These are phyloP conservation scores for Aechmea fasciata DNA, from an alignment of 176 grass and related monocot species.

Conservation along the genomic window DNA sequence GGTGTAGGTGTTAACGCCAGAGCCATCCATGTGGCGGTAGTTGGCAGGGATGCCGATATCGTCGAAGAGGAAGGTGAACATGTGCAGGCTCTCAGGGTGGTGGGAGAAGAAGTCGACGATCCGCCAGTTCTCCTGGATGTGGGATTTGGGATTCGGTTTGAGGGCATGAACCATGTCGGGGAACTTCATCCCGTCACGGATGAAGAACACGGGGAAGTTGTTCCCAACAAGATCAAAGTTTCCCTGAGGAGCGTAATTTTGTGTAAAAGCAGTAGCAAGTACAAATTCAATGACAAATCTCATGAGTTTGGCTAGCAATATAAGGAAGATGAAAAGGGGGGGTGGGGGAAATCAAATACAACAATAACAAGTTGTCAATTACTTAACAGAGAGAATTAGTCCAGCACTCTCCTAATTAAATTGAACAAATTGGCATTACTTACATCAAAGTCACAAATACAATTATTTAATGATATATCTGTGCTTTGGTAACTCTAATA, in stretches of 20 bases:
- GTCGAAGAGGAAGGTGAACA: constrained; percentile 96
- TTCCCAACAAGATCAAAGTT: constrained; percentile 97
- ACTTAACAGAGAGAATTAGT: too few relatives aligned
- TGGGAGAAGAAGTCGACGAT: constrained; percentile 96
- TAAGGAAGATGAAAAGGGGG: too few relatives aligned
- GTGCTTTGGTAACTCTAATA: too few relatives aligned
- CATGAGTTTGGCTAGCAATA: neutral
- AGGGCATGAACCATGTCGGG: constrained; percentile 97
- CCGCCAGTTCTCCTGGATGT: constrained; percentile 99
- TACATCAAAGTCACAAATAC: too few relatives aligned
- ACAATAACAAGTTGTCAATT: too few relatives aligned
- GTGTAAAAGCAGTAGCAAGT: neutral
- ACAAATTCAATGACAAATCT: neutral
- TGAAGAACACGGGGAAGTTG: constrained; percentile 98
- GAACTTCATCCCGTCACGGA: constrained; percentile 97
- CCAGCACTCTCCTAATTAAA: too few relatives aligned
- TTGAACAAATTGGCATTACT: too few relatives aligned
- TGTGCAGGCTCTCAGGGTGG: constrained; percentile 92
- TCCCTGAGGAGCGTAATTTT: constrained; percentile 24
- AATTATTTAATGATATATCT: too few relatives aligned
- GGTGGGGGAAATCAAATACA: too few relatives aligned
- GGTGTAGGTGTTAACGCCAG: constrained; percentile 90
- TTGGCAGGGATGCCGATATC: constrained; percentile 85
- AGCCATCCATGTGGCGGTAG: constrained; percentile 99
- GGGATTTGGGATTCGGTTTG: constrained; percentile 83